A percentile compares a stretch with the other conserved stretches of the same genome.
These are phyloP conservation scores for Termitomyces sp. DNA, from an alignment of 768 basidiomycete genomes.

Conservation along the genomic window DNA sequence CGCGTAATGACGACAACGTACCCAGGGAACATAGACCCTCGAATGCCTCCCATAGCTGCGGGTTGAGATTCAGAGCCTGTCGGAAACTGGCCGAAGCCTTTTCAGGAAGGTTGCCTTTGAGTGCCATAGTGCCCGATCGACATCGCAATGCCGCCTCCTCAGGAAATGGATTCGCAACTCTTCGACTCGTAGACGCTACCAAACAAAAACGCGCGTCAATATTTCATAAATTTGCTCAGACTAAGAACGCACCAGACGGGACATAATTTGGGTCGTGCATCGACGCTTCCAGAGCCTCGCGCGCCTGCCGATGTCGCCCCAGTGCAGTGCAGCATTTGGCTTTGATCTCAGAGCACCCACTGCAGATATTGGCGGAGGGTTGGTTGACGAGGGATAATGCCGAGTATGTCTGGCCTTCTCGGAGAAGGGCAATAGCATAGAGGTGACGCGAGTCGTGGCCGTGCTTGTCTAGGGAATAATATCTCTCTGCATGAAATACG, in stretches of 20 bases:
- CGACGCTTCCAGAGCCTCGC: slow-evolving; percentile 65
- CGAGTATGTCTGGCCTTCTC: slow-evolving; percentile 68
- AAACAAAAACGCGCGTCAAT: slow-evolving; percentile 9
- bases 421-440: slow-evolving; percentile 75
- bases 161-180: slow-evolving; percentile 58
- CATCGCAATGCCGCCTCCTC: slow-evolving; percentile 75
- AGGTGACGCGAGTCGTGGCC: slow-evolving; percentile 84
- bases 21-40: slow-evolving; percentile 83
- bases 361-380: slow-evolving; percentile 58
- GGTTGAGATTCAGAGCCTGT: slow-evolving; percentile 68
- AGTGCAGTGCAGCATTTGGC: slow-evolving; percentile 70
- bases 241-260: slow-evolving; percentile 50
- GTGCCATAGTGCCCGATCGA: slow-evolving; percentile 70
- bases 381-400: slow-evolving; percentile 69
- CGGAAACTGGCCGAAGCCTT: slow-evolving; percentile 70
- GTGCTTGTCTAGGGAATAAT: slow-evolving; percentile 63
- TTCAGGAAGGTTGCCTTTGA: slow-evolving; percentile 76
- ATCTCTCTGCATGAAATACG: slow-evolving; percentile 87
- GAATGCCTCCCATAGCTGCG: slow-evolving; percentile 90
- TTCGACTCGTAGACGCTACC: slow-evolving; percentile 52
- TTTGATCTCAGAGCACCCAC: slow-evolving; percentile 77
- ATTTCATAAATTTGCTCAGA: slow-evolving; percentile 4
- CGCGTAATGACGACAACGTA: slow-evolving; percentile 29
- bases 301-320: slow-evolving; percentile 75
- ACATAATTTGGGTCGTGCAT: slow-evolving; percentile 49